phyloP scores from a whole-genome alignment of 108 stramenopile species.

The Nitzschia palea region DNA sequence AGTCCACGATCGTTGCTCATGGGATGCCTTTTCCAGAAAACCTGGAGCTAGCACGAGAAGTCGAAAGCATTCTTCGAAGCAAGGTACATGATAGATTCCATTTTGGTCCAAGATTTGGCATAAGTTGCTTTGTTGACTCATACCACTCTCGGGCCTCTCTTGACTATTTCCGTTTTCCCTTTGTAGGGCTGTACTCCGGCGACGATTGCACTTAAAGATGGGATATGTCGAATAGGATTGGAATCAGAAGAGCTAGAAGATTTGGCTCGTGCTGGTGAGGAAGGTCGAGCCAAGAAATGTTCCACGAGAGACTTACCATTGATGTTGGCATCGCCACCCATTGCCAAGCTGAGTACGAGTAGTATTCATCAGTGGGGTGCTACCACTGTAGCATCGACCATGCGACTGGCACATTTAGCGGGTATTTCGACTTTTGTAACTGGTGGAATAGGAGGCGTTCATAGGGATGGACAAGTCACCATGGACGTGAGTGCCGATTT shows the following conservation, averaged over 20 bases:
- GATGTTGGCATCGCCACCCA: conserved; percentile 38
- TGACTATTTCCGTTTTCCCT: too few species aligned
- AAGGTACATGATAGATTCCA: conserved; percentile 7
- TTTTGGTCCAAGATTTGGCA: neutral
- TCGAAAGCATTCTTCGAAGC: conserved; percentile 56
- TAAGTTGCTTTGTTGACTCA: too few species aligned
- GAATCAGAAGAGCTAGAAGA: conserved; percentile 76
- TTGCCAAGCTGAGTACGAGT: neutral
- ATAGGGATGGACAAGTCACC: conserved; percentile 81
- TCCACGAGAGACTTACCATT: conserved; percentile 90
- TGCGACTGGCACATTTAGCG: conserved; percentile 86
- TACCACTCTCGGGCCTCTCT: too few species aligned
- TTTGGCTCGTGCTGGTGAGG: conserved; percentile 73
- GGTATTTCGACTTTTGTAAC: conserved; percentile 93
- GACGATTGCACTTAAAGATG: conserved; percentile 89
- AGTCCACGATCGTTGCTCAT: conserved; percentile 97
- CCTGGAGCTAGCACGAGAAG: conserved; percentile 73
- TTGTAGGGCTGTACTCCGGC: conserved; percentile 87
- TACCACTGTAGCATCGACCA: conserved; percentile 74
- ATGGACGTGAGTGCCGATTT: conserved; percentile 96
- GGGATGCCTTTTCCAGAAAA: conserved; percentile 99
- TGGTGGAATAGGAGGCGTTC: conserved; percentile 94
- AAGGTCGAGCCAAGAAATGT: conserved; percentile 78
- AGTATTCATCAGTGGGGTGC: conserved; percentile 50
- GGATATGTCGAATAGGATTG: conserved; percentile 82